Conservation (phyloP, 257 asterid genomes). For the Agastache rugosa region DNA sequence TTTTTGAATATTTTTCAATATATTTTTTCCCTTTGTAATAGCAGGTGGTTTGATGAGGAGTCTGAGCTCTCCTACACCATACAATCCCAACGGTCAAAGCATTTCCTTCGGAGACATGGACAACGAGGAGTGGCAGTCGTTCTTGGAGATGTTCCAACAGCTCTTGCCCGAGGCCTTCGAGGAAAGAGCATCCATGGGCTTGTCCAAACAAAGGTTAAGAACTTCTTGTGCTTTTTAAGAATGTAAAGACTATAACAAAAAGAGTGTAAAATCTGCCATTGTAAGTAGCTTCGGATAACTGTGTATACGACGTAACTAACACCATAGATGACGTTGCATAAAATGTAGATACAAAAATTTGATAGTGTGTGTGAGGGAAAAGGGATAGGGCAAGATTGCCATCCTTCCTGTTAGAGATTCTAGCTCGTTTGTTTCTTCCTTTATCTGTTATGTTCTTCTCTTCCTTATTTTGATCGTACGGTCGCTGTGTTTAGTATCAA, state of each 20-base stretch:
- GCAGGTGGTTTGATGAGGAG: slow-evolving; percentile 65
- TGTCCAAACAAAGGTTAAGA: slow-evolving; percentile 80
- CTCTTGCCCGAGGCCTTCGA: slow-evolving; percentile 70
- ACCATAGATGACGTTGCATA: slow-evolving; percentile 35
- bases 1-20: background rate
- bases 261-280: slow-evolving; percentile 8
- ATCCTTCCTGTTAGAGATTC: slow-evolving; percentile 53
- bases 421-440: slow-evolving; percentile 20
- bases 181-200: slow-evolving; percentile 68
- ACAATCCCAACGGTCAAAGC: slow-evolving; percentile 56
- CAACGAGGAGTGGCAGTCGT: slow-evolving; percentile 65
- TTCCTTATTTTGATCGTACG: background rate
- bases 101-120: slow-evolving; percentile 75
- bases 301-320: slow-evolving; percentile 35
- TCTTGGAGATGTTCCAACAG: slow-evolving; percentile 64
- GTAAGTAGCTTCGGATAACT: slow-evolving; percentile 35
- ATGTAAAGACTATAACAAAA: background rate
- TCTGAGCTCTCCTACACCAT: slow-evolving; percentile 62
- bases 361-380: slow-evolving; percentile 41
- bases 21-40: slow-evolving; percentile 8
- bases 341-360: slow-evolving; percentile 41
- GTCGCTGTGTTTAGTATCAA: slow-evolving; percentile 14
- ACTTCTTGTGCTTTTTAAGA: slow-evolving; percentile 83
- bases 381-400: slow-evolving; percentile 54
- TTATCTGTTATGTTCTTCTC: slow-evolving; percentile 15